Conservation (phyloP, 176 grass and related monocot genomes). For the Ampelocalamus luodianensis region DNA sequence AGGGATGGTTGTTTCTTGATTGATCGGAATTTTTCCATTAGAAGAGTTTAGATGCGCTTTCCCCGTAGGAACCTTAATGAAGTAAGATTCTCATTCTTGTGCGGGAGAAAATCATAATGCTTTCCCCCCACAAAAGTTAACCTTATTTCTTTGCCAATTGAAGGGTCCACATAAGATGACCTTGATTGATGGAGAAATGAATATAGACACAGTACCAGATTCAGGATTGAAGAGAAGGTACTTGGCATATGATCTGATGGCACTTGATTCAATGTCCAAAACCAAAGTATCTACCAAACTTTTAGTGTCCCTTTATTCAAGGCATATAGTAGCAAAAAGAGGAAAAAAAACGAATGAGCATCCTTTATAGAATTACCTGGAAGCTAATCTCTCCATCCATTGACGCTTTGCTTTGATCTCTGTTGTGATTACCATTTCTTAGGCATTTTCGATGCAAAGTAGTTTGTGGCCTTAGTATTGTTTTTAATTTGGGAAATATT, state of each 20-base stretch:
- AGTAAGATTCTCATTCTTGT: constrained; percentile 50
- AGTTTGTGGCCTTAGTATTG: not conserved
- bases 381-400: not conserved
- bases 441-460: not conserved
- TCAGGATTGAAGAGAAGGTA: constrained; percentile 89
- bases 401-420: constrained; percentile 19
- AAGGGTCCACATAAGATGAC: constrained; percentile 83
- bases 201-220: constrained; percentile 91
- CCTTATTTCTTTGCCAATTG: constrained; percentile 39
- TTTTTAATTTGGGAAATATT: constrained; percentile 30
- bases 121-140: constrained; percentile 24
- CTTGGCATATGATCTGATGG: constrained; percentile 90
- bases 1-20: constrained; percentile 88
- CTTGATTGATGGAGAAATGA: constrained; percentile 99
- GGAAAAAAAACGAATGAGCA: not conserved
- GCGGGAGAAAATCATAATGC: constrained; percentile 28
- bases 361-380: constrained; percentile 14
- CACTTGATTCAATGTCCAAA: constrained; percentile 63
- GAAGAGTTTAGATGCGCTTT: constrained; percentile 98
- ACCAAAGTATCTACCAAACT: constrained; percentile 50
- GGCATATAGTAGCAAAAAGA: not conserved
- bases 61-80: constrained; percentile 75
- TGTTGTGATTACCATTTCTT: not conserved
- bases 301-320: not conserved
- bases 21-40: constrained; percentile 88